A percentile compares a stretch with the other conserved stretches of the same genome.
phyloP scores from a whole-genome alignment of 129 eudicot species.

The Chrysanthemum makinoi region DNA sequence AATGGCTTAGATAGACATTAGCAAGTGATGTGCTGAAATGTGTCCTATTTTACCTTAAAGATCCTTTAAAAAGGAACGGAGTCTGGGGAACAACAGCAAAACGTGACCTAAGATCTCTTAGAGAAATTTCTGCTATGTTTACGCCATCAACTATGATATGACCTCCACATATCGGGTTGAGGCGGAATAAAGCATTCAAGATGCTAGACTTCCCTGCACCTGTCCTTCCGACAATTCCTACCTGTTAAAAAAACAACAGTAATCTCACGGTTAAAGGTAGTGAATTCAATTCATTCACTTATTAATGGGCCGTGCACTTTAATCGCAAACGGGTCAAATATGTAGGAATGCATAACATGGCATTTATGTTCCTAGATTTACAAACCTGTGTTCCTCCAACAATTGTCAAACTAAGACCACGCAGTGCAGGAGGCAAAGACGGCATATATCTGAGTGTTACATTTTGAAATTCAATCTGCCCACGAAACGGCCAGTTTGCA shows the following conservation, averaged over 20 bases:
- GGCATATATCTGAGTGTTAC: constrained; percentile 86
- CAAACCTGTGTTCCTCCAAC: constrained; percentile 74
- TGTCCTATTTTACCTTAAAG: constrained; percentile 60
- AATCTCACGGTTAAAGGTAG: not conserved
- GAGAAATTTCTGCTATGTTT: constrained; percentile 55
- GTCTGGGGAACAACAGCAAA: constrained; percentile 90
- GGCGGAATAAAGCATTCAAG: constrained; percentile 85
- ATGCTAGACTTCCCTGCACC: constrained; percentile 99
- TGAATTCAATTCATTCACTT: not conserved
- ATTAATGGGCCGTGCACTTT: not conserved
- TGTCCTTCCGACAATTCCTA: constrained; percentile 94
- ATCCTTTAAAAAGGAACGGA: constrained; percentile 90
- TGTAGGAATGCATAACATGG: not conserved
- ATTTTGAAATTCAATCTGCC: constrained; percentile 67
- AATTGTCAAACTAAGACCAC: constrained; percentile 53
- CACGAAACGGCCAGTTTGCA: constrained; percentile 66
- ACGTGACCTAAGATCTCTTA: constrained; percentile 78
- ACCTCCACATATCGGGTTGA: constrained; percentile 70
- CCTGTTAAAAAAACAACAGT: constrained; percentile 39
- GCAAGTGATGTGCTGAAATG: too few species aligned
- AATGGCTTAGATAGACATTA: too few species aligned
- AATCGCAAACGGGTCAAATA: not conserved
- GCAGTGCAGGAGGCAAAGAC: constrained; percentile 78
- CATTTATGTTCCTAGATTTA: constrained; percentile 1
- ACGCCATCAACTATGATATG: constrained; percentile 70